Evolutionary conservation across 306 rosid species (phyloP).

Genomic region (Pueraria montana): DNA sequence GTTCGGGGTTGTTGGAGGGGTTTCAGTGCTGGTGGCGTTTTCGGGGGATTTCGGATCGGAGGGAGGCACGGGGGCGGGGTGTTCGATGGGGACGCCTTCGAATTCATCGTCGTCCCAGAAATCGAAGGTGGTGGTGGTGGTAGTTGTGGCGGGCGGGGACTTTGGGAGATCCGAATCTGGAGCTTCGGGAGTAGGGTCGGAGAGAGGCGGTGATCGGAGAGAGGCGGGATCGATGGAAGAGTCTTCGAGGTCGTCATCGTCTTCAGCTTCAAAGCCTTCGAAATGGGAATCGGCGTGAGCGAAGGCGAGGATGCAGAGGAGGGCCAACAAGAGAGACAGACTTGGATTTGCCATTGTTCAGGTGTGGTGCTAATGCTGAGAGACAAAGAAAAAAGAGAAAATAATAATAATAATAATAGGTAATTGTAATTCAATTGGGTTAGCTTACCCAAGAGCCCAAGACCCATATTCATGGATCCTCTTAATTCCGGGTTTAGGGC

Average conservation of each 20-base stretch:
- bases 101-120: slow-evolving; percentile 98
- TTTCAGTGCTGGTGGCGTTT: not conserved
- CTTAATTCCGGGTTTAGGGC: too few relatives aligned
- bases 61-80: slow-evolving; percentile 36
- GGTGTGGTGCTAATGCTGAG: too few relatives aligned
- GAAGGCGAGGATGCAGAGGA: slow-evolving; percentile 21
- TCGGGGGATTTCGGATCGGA: slow-evolving; percentile 50
- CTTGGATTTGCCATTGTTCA: slow-evolving; percentile 47
- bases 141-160: slow-evolving; percentile 58
- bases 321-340: slow-evolving; percentile 20
- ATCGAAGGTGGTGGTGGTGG: slow-evolving; percentile 69
- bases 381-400: too few relatives aligned
- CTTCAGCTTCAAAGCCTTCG: slow-evolving; percentile 84
- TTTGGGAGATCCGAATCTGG: slow-evolving; percentile 57
- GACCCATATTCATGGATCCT: too few relatives aligned
- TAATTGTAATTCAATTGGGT: too few relatives aligned
- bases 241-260: slow-evolving; percentile 68
- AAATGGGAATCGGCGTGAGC: slow-evolving; percentile 75
- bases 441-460: too few relatives aligned
- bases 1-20: not conserved
- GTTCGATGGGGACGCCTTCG: slow-evolving; percentile 79
- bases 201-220: slow-evolving; percentile 69
- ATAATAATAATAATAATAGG: too few relatives aligned
- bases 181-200: slow-evolving; percentile 35
- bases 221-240: slow-evolving; percentile 58